Evolutionary conservation across 495 filamentous ascomycete species (phyloP), one percentile per base, ranked within the genome.

Genomic region (Lentithecium fluviatile): DNA sequence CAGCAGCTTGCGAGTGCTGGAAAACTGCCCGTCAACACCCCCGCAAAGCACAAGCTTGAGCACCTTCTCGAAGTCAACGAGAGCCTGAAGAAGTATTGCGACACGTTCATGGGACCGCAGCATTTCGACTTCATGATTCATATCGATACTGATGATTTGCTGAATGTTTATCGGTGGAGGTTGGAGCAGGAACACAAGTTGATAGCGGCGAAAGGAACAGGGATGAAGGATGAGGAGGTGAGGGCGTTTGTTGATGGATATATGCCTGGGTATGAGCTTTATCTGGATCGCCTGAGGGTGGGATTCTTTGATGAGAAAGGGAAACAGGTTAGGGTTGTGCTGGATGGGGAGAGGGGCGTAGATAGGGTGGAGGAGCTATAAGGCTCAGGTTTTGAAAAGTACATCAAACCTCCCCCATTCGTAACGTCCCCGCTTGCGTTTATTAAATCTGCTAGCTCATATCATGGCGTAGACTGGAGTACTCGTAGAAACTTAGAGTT

Each of bases 41-140:
- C 42, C 6, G 37, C 32, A 8, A 38, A 57, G 12, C 59, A 62
- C 26, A 2, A 49, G 12, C 12, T 62, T 10, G 21, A 7, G 2
- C 38, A 62, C 48, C 52, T 62, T 2, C 40, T 26, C 2, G 42
- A 49, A 23, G 6, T 62, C 2, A 62, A 62, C 34, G 5, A 4
- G 8, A 40, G 25, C 29, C 23, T 62, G 20, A 21, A 49, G 37
- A 10, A 52, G n/a, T 62, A 62, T 37, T 5, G 19, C 19, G 51
- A 56, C 1, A 42, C 59, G 0, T 66, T 62, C 29, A 62, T 62
- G 63, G 63, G 63, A 25, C 58, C 63, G 0, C 36, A 54, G 25
- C 58, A 62, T 19, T 62, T 66, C 24, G 53, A 66, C 38, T 61
- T 61, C 46, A 21, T 66, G 45, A 58, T 66, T 13, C 63, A 66